Percentiles rank a stretch among this genome's conserved stretches.
These are phyloP conservation scores for Aspergillus sp. DNA, from an alignment of 2,329 filamentous ascomycete species.

Conservation along the genomic window DNA sequence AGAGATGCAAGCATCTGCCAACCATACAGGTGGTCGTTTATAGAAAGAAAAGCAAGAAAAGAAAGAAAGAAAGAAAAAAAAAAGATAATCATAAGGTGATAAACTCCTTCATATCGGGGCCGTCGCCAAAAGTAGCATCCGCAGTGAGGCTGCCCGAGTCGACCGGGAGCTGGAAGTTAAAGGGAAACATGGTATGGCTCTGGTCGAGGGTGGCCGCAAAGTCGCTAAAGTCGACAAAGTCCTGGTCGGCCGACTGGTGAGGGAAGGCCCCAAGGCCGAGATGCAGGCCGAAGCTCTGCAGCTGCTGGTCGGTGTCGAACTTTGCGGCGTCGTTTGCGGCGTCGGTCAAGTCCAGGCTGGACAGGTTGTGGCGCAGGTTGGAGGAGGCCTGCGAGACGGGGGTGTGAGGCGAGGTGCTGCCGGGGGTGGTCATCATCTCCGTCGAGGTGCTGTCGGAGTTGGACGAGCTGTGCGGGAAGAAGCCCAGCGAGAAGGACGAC, in stretches of 20 bases:
- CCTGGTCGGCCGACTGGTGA: slow-evolving; percentile 5
- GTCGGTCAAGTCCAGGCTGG: slow-evolving; percentile 10
- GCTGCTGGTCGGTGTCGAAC: slow-evolving; percentile 26
- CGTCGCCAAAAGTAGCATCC: neutral
- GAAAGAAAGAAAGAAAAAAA: neutral
- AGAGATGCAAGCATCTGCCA: too few relatives aligned
- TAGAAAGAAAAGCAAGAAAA: too few relatives aligned
- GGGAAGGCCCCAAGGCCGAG: slow-evolving; percentile 22
- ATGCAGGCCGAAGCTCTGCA: slow-evolving; percentile 27
- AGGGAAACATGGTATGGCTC: neutral
- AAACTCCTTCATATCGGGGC: neutral
- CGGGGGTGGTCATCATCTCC: slow-evolving; percentile 30
- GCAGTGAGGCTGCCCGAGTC: neutral
- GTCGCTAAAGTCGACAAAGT: slow-evolving; percentile 26
- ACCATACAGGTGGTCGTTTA: too few relatives aligned
- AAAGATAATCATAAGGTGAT: neutral
- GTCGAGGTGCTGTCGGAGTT: slow-evolving; percentile 17
- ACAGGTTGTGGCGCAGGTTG: neutral
- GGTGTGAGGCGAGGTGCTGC: slow-evolving; percentile 18
- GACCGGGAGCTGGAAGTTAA: neutral
- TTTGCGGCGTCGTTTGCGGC: slow-evolving; percentile 14
- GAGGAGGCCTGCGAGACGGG: slow-evolving; percentile 7
- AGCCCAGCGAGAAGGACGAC: neutral
- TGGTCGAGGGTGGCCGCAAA: slow-evolving; percentile 31
- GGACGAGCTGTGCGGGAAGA: slow-evolving; percentile 8